Base-by-base conservation (phyloP, 306 rosid species). In the Calophaca sinica region DNA sequence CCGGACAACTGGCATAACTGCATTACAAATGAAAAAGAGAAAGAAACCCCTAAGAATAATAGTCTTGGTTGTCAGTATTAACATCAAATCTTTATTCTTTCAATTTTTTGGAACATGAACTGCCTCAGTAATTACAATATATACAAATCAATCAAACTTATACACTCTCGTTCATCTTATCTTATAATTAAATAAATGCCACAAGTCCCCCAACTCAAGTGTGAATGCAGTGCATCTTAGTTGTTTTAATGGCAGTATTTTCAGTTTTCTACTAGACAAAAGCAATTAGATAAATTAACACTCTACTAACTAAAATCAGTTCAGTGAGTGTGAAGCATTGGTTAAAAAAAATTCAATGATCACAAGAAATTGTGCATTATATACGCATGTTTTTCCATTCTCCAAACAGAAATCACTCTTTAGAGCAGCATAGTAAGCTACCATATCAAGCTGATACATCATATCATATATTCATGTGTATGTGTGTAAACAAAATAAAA, bases 1-100 rank as follows among this genome's bases (percentile, higher is more conserved):
- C 70, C 61, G 86, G 57, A 93, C 91, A 65, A 80, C 67, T 39
- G 98, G 98, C 97, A 93, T 91, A 82, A 93, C 98, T 91, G 91
- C 86, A 89, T 9, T 38, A 63, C 28, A 49, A 79, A 62, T 68
- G 11, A 62, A 42, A 70, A 78, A 12, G 11, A 62, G 35, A 70
- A 78, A 14, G 13, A 15, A 63, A 79, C 33, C 29, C 28, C 28
- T 8, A 50, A 41, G 11, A 35, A 61, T 53, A 26, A 55, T 57
- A 45, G 52, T 51, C 46, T 35, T 64, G 49, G 20, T 9, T 9
- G 41, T 66, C 38, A 26, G 53, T 73, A 38, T 31, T 26, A 65
- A 44, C 26, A 44, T 5, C 6, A 45, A 80, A 66, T 26, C 50
- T 67, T 45, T 71, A 84, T 28, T 62, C 46, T 48, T 75, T 51